These are phyloP conservation scores for Alternaria alternata DNA, from an alignment of 2,329 filamentous ascomycete species.

Conservation along the genomic window DNA sequence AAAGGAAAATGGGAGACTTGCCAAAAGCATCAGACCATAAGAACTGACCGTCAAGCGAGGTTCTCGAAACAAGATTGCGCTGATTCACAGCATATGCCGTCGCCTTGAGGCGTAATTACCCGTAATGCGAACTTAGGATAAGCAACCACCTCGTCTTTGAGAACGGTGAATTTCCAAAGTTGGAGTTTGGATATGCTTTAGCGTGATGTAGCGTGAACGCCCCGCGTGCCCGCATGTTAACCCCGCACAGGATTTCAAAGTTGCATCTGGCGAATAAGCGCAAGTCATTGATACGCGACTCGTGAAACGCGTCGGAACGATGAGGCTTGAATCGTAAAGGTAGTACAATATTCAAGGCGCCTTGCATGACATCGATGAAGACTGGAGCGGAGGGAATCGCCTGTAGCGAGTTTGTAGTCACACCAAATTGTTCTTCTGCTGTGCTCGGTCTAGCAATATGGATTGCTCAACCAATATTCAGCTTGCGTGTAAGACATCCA, in stretches of 20 bases:
- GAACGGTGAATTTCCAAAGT: neutral
- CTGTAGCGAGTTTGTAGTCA: neutral
- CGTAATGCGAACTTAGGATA: neutral
- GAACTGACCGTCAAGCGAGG: neutral
- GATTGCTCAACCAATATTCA: neutral
- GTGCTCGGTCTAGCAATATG: conserved; percentile 1
- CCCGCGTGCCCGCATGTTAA: conserved; percentile 27
- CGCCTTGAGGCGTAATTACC: neutral
- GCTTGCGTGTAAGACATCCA: neutral
- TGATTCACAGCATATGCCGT: neutral
- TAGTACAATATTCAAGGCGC: neutral
- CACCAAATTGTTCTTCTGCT: neutral
- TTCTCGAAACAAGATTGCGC: neutral
- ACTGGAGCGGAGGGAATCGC: neutral
- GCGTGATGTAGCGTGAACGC: conserved; percentile 21
- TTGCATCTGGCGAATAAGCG: conserved; percentile 11
- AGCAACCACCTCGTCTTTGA: neutral
- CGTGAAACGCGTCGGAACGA: neutral
- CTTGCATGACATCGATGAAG: neutral
- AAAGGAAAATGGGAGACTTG: conserved; percentile 22
- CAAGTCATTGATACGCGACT: neutral
- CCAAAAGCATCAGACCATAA: neutral
- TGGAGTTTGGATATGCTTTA: conserved; percentile 21
- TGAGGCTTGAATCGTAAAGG: neutral
- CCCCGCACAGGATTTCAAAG: conserved; percentile 13